Evolutionary conservation across 1,139 yeast genomes (phyloP), one percentile per base, ranked within the genome.

Genomic region (Wickerhamiella pararugosa): DNA sequence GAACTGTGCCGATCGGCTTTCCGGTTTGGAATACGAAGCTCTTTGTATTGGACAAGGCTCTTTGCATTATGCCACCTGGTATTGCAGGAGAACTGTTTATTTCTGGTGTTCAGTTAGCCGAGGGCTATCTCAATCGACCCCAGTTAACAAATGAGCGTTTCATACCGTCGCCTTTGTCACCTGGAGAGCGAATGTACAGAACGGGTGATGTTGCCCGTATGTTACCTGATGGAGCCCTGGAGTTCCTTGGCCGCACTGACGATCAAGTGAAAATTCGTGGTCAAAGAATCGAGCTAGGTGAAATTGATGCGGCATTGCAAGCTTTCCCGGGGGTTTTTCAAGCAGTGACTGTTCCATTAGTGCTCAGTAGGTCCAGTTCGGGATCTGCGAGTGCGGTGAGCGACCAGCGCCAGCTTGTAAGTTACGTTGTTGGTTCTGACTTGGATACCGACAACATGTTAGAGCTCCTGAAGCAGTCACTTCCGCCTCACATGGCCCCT

Each of bases 221-320:
- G 39, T 43, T 47, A 5, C 43, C 45, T 2, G 46, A 43, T 11
- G 54, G 52, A 4, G 49, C 54, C 3, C 45, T 51, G 4, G 39
- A 45, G 11, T 49, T 51, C 32, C 26, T 47, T 25, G 55, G 56
- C 8, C 41, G 58, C 8, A 44, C 49, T 27, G 59, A 54, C 28
- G 49, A 49, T n/a, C 59, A 55, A 34, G 54, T 55, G 30, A 55
- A 55, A 40, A 34, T 55, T 6, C 49, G 54, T 8, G 59, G 59
- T 4, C 58, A 54, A 11, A 44, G 59, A 10, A 47, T 55, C n/a
- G 59, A 55, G 31, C 46, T 55, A 2, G 58, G 56, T 5, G 59
- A 55, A 40, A 51, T 55, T 11, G 58, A 52, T n/a, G 10, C 40
- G 7, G 45, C 31, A 3, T 4, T 46, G 30, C 40, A 34, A 11